Evolutionary conservation across 2,329 filamentous ascomycete genomes (phyloP).

Genomic region (Zasmidium citrigriseum): DNA sequence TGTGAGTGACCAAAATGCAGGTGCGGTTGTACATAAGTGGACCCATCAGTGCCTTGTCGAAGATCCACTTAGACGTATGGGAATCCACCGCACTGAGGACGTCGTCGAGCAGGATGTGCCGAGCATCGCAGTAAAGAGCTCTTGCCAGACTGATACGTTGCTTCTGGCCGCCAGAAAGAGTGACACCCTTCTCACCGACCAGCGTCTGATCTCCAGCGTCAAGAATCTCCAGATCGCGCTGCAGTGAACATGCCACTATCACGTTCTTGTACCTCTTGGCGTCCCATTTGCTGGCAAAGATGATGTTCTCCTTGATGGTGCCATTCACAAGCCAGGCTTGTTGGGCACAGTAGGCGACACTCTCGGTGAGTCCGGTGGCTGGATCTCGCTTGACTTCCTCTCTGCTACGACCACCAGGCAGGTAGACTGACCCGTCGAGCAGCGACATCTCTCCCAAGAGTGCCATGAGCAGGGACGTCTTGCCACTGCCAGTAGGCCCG

Average conservation of each 20-base stretch:
- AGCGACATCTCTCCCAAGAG: conserved; percentile 94
- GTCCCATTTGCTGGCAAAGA: conserved; percentile 81
- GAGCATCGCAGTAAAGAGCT: conserved; percentile 92
- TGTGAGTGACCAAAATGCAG: conserved; percentile 95
- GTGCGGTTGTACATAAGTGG: conserved; percentile 86
- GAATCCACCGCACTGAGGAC: conserved; percentile 96
- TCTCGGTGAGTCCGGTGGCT: conserved; percentile 84
- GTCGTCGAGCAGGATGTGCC: conserved; percentile 88
- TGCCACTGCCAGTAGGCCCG: conserved; percentile 90
- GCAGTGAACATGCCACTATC: conserved; percentile 84
- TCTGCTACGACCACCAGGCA: conserved; percentile 82
- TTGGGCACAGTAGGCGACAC: conserved; percentile 93
- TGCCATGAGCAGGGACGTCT: conserved; percentile 94
- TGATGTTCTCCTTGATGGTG: conserved; percentile 92
- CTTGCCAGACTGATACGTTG: conserved; percentile 96
- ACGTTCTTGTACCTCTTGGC: conserved; percentile 83
- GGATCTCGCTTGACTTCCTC: conserved; percentile 82
- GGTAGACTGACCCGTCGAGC: conserved; percentile 74
- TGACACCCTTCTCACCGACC: conserved; percentile 96
- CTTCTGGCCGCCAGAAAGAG: conserved; percentile 94
- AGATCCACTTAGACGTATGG: conserved; percentile 97
- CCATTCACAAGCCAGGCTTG: conserved; percentile 96
- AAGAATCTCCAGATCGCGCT: conserved; percentile 88
- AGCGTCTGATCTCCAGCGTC: conserved; percentile 90
- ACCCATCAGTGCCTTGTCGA: conserved; percentile 86